These are phyloP conservation scores for Tulasnella sp. DNA, from an alignment of 768 basidiomycete species.

Conservation along the genomic window DNA sequence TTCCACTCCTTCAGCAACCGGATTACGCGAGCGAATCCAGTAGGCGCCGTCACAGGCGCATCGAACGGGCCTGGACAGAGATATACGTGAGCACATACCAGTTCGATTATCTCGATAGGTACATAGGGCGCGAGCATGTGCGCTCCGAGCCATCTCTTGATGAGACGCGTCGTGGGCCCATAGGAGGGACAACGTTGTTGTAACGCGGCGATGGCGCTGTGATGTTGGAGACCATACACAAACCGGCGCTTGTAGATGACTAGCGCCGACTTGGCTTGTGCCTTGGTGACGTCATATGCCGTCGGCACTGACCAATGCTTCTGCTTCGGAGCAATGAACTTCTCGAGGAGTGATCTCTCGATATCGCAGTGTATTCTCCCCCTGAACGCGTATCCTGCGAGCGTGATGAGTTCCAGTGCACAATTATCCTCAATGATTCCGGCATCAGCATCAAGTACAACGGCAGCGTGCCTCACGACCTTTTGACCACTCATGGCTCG, in stretches of 20 bases:
- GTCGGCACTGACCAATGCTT: conserved; percentile 32
- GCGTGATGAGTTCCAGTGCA: conserved; percentile 62
- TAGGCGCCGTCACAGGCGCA: conserved; percentile 11
- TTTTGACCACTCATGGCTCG: conserved; percentile 42
- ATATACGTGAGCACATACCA: conserved; percentile 73
- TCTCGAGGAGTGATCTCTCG: conserved; percentile 67
- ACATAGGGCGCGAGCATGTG: conserved; percentile 77
- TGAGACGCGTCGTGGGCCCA: conserved; percentile 72
- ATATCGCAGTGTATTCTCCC: conserved; percentile 79
- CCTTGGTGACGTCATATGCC: conserved; percentile 28
- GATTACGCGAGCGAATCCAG: conserved; percentile 62
- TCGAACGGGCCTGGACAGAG: conserved; percentile 37
- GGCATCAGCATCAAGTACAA: conserved; percentile 45
- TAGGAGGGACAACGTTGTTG: conserved; percentile 72
- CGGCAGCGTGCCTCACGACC: conserved; percentile 30
- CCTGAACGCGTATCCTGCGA: conserved; percentile 79
- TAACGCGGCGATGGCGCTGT: conserved; percentile 66
- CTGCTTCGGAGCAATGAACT: conserved; percentile 19
- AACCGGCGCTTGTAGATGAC: conserved; percentile 59
- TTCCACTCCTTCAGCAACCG: conserved; percentile 67
- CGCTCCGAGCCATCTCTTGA: conserved; percentile 85
- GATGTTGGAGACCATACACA: conserved; percentile 71
- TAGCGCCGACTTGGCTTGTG: conserved; percentile 44
- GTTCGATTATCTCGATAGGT: conserved; percentile 67
- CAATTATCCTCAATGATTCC: conserved; percentile 58